Conservation (phyloP, 768 basidiomycete species). For the Lentinula boryana region DNA sequence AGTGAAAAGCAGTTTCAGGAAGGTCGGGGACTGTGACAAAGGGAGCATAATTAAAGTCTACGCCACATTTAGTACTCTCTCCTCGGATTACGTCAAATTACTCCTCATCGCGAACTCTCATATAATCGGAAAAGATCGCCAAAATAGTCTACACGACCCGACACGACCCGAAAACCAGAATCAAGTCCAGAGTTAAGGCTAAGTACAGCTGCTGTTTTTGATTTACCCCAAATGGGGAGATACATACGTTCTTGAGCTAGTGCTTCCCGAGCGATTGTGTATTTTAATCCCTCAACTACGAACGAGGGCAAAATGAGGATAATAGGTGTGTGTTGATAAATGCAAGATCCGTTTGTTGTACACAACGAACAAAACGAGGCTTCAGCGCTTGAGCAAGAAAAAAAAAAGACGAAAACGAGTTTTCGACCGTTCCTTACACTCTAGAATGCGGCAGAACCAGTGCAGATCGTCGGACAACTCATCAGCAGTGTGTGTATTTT, state of each 20-base stretch:
- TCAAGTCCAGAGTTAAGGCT: too few species aligned
- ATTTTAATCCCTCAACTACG: background rate
- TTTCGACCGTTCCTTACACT: background rate
- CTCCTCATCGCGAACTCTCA: background rate
- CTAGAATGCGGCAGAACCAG: background rate
- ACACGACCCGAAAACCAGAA: too few species aligned
- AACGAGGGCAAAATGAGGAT: background rate
- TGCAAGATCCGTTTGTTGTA: background rate
- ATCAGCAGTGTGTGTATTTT: too few species aligned
- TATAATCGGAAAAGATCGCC: background rate
- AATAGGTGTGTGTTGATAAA: background rate
- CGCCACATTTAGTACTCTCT: slow-evolving; percentile 2
- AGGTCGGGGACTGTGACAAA: background rate
- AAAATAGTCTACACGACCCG: too few species aligned
- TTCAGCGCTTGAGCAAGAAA: background rate
- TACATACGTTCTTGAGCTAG: background rate
- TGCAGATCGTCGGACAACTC: background rate
- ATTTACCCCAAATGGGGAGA: background rate
- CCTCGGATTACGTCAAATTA: slow-evolving; percentile 2
- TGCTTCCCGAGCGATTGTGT: background rate
- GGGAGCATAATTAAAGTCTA: background rate
- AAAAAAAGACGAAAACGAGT: background rate
- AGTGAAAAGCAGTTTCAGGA: slow-evolving; percentile 2
- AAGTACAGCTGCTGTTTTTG: background rate
- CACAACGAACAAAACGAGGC: background rate